Evolutionary conservation across 495 filamentous ascomycete genomes (phyloP).

Genomic region (Talaromyces wortmannii): DNA sequence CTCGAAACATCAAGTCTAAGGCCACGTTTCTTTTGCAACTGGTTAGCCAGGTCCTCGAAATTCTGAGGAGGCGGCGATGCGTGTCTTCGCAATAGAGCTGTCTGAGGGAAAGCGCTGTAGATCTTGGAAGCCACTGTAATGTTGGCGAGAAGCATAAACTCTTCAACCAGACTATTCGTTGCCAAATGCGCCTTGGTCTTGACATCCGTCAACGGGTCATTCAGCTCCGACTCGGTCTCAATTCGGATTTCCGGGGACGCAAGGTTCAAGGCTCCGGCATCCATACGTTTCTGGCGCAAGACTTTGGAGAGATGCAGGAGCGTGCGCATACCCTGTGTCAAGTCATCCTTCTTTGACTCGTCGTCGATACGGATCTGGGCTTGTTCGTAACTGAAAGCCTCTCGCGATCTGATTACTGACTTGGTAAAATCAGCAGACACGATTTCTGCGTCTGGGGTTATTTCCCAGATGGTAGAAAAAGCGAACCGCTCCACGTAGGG

Average conservation of each 20-base stretch:
- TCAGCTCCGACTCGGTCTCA: constrained; percentile 88
- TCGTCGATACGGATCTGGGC: constrained; percentile 93
- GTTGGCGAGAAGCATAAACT: constrained; percentile 99
- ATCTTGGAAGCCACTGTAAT: constrained; percentile 85
- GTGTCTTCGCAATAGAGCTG: constrained; percentile 87
- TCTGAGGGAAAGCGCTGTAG: constrained; percentile 86
- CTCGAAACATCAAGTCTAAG: constrained; percentile 74
- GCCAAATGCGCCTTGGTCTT: constrained; percentile 91
- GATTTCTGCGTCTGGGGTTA: constrained; percentile 78
- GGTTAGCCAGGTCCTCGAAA: constrained; percentile 87
- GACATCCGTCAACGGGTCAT: constrained; percentile 84
- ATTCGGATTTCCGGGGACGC: constrained; percentile 94
- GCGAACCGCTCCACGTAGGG: constrained; percentile 96
- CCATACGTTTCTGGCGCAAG: constrained; percentile 90
- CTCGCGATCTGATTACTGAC: constrained; percentile 94
- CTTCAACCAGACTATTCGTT: constrained; percentile 95
- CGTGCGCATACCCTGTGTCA: constrained; percentile 84
- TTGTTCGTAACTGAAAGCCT: constrained; percentile 96
- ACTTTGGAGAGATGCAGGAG: constrained; percentile 87
- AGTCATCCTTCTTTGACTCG: constrained; percentile 70
- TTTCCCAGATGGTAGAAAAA: constrained; percentile 92
- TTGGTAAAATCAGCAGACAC: constrained; percentile 82
- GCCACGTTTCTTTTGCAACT: constrained; percentile 76
- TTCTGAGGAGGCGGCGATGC: constrained; percentile 87
- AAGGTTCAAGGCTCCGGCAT: constrained; percentile 89